Evolutionary conservation across 208 protist genomes (phyloP).

Genomic region (Naegleria gruberi): DNA sequence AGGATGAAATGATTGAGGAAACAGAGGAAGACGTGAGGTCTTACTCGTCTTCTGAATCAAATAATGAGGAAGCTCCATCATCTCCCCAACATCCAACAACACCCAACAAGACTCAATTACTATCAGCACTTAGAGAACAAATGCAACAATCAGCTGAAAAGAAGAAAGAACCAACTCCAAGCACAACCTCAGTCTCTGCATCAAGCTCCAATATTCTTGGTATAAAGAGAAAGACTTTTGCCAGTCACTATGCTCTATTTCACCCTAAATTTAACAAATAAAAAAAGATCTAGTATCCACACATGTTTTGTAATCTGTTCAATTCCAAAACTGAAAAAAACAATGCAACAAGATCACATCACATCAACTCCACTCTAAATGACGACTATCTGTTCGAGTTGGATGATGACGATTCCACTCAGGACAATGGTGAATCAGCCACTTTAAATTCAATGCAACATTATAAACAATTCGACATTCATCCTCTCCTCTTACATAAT

Average conservation of each 20-base stretch:
- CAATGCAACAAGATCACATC: too few species aligned
- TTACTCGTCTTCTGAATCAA: neutral
- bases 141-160: neutral
- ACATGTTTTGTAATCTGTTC: too few species aligned
- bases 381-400: too few species aligned
- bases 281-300: too few species aligned
- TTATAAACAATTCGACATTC: neutral
- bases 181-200: too few species aligned
- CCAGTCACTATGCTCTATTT: neutral
- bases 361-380: too few species aligned
- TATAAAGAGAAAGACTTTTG: neutral
- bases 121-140: neutral
- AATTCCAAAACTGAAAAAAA: too few species aligned
- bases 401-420: too few species aligned
- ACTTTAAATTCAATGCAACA: too few species aligned
- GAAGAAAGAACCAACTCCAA: neutral
- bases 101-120: neutral
- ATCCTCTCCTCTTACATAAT: neutral
- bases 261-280: neutral
- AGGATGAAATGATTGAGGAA: neutral
- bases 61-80: neutral
- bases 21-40: neutral
- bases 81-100: too few species aligned
- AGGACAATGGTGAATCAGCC: too few species aligned
- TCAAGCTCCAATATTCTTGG: too few species aligned